Evolutionary conservation across 2,329 filamentous ascomycete species (phyloP).

Genomic region (Macrophomina pseudophaseolina): DNA sequence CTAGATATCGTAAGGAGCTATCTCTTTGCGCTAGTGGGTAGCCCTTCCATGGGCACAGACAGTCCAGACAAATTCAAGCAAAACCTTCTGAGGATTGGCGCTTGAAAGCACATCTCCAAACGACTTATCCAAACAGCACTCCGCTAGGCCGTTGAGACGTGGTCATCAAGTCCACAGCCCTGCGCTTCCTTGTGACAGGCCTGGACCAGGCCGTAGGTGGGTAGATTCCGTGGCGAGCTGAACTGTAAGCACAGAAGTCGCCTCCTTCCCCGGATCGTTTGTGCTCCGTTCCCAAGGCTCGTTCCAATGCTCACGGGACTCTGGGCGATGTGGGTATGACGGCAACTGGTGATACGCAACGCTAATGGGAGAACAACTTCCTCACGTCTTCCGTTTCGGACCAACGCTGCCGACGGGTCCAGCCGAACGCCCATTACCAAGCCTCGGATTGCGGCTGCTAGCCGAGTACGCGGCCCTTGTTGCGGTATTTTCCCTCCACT

Average conservation of each 20-base stretch:
- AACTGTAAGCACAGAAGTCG: background rate
- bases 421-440: background rate
- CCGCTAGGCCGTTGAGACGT: too few species aligned
- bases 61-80: too few species aligned
- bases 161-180: too few species aligned
- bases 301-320: background rate
- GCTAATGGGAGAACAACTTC: background rate
- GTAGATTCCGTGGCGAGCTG: background rate
- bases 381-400: conserved; percentile 5
- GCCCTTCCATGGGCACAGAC: background rate
- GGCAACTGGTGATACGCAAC: background rate
- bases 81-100: too few species aligned
- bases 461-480: background rate
- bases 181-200: too few species aligned
- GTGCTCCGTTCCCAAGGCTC: background rate
- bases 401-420: background rate
- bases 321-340: background rate
- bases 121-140: too few species aligned
- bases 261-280: background rate
- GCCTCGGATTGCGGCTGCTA: background rate
- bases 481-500: background rate
- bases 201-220: too few species aligned
- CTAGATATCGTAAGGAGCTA: background rate
- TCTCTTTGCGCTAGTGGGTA: background rate
- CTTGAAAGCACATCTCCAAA: too few species aligned